phyloP scores from a whole-genome alignment of 768 basidiomycete genomes.

The Boletus sp. region DNA sequence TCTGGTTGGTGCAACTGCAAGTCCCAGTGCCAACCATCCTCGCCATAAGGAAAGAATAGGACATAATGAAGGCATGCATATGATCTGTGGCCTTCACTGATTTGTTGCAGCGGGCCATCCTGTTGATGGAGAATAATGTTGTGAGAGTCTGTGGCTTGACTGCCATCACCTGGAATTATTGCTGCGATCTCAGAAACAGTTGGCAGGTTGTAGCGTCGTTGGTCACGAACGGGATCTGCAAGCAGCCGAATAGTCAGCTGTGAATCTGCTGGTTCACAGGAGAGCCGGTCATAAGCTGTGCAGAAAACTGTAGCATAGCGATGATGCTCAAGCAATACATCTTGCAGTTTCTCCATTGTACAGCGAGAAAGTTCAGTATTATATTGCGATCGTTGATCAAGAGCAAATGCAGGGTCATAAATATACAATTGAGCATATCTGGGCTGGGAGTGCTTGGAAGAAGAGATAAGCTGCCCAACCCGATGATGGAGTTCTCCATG shows the following conservation, averaged over 20 bases:
- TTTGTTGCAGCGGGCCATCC: neutral
- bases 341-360: neutral
- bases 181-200: neutral
- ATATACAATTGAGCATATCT: conserved; percentile 43
- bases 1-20: neutral
- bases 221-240: neutral
- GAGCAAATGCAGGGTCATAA: conserved; percentile 23
- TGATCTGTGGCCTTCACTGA: neutral
- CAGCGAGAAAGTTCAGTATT: neutral
- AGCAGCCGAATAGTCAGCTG: neutral
- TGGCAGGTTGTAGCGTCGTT: neutral
- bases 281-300: neutral
- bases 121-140: neutral
- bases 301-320: neutral
- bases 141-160: neutral
- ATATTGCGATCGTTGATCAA: no score
- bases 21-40: neutral
- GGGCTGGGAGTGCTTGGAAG: conserved; percentile 15
- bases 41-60: neutral
- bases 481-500: conserved; percentile 30
- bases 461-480: conserved; percentile 33
- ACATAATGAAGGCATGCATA: neutral
- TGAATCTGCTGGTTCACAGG: neutral
- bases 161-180: neutral
- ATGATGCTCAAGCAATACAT: neutral